phyloP scores from a whole-genome alignment of 768 basidiomycete species.

The Nidularia pulvinata region DNA sequence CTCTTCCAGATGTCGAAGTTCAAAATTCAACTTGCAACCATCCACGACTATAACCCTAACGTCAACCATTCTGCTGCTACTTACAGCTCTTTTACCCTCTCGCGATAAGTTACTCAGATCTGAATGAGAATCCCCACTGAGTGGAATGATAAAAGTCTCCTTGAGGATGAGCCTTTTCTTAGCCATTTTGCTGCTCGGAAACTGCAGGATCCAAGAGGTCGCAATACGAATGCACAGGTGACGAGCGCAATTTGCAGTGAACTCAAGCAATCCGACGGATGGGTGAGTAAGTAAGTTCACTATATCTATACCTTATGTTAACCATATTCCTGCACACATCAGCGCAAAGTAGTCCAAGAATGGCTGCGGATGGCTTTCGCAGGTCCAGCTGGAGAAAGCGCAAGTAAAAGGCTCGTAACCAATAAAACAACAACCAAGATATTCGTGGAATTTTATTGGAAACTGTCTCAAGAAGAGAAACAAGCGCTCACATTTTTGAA shows the following conservation, averaged over 20 bases:
- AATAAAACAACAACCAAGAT: slow-evolving; percentile 1
- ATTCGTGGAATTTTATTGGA: slow-evolving; percentile 16
- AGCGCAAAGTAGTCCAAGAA: no score
- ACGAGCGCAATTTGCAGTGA: background rate
- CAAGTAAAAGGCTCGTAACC: background rate
- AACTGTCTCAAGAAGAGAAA: slow-evolving; percentile 4
- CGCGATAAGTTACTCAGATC: no score
- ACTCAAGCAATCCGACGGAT: background rate
- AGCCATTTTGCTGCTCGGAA: slow-evolving; percentile 1
- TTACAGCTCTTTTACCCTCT: no score
- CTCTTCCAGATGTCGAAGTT: no score
- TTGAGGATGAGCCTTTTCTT: slow-evolving; percentile 15
- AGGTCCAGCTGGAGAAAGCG: background rate
- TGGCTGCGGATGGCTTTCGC: slow-evolving; percentile 4
- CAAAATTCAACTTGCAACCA: no score
- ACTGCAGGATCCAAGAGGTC: background rate
- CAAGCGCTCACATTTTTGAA: background rate
- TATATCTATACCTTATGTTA: no score
- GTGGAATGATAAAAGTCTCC: slow-evolving; percentile 19
- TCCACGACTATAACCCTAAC: no score
- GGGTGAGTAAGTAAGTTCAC: no score
- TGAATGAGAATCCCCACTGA: no score
- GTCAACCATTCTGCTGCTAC: no score
- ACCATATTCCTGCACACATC: no score
- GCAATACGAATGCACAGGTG: background rate